Percentiles rank a stretch among this genome's conserved stretches.
Evolutionary conservation across 2,329 filamentous ascomycete species (phyloP).

Genomic region (Sclerotinia trifoliorum): DNA sequence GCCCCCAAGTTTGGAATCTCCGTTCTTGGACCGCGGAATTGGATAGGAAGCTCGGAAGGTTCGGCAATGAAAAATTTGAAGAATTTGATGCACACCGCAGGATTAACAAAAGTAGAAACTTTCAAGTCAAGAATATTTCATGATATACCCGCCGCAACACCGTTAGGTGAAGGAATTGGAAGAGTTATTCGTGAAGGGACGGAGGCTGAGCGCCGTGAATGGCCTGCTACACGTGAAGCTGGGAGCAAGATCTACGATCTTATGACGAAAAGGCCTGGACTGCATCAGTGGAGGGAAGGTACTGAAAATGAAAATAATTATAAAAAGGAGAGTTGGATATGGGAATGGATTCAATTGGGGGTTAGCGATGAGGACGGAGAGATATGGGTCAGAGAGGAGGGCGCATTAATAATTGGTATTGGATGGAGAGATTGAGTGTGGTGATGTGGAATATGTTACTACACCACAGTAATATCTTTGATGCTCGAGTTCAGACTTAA

Average conservation of each 20-base stretch:
- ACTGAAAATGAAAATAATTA: not conserved
- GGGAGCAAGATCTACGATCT: not conserved
- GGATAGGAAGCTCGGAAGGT: not conserved
- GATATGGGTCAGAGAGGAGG: conserved; percentile 1
- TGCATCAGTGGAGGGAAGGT: not conserved
- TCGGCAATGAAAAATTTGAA: not conserved
- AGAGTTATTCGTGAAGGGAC: not conserved
- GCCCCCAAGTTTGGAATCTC: not conserved
- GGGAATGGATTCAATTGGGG: conserved; percentile 10
- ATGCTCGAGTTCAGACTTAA: too few relatives aligned
- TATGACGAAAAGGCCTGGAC: not conserved
- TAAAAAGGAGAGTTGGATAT: not conserved
- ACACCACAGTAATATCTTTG: too few relatives aligned
- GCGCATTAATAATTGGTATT: conserved; percentile 3
- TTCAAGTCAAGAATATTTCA: conserved; percentile 5
- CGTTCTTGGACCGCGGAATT: not conserved
- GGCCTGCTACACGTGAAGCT: not conserved
- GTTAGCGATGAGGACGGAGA: not conserved
- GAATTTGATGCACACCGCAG: not conserved
- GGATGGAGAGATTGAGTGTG: not conserved
- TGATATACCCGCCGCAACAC: conserved; percentile 3
- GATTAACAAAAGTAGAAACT: not conserved
- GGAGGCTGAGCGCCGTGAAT: not conserved
- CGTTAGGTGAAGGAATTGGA: not conserved
- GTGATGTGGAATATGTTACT: too few relatives aligned